phyloP scores from a whole-genome alignment of 768 basidiomycete species.

The Naganishia kalamii region DNA sequence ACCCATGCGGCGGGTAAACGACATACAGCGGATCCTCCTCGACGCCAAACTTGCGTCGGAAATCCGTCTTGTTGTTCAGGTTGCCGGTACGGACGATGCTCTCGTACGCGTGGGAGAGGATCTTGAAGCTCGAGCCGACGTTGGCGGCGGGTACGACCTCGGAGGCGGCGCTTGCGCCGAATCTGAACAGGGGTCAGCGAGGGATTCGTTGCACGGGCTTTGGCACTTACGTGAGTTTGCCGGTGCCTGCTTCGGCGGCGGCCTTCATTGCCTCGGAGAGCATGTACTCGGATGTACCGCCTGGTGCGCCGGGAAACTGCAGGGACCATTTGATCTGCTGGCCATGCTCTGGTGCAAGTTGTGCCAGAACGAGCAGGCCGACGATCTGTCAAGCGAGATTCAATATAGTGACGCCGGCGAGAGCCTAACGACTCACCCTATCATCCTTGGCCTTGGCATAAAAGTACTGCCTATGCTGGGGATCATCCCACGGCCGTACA shows the following conservation, averaged over 20 bases:
- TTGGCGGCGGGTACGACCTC: constrained; percentile 34
- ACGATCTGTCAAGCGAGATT: constrained; percentile 39
- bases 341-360: constrained; percentile 49
- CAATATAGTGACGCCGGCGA: neutral
- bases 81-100: constrained; percentile 46
- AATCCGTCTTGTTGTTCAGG: constrained; percentile 48
- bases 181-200: constrained; percentile 35
- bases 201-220: neutral
- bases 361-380: constrained; percentile 55
- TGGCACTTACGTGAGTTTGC: constrained; percentile 16
- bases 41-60: constrained; percentile 46
- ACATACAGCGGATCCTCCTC: constrained; percentile 32
- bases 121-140: constrained; percentile 45
- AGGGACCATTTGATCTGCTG: constrained; percentile 58
- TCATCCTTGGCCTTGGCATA: constrained; percentile 50
- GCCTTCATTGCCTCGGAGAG: constrained; percentile 52
- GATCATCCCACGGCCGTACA: constrained; percentile 56
- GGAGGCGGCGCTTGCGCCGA: constrained; percentile 49
- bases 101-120: constrained; percentile 50
- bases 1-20: constrained; percentile 31
- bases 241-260: constrained; percentile 48
- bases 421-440: constrained; percentile 30
- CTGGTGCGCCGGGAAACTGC: constrained; percentile 55
- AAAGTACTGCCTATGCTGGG: constrained; percentile 58
- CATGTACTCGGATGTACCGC: constrained; percentile 55